These are phyloP conservation scores for Pulveroboletus sp. DNA, from an alignment of 1,284 basidiomycete genomes.

Conservation along the genomic window DNA sequence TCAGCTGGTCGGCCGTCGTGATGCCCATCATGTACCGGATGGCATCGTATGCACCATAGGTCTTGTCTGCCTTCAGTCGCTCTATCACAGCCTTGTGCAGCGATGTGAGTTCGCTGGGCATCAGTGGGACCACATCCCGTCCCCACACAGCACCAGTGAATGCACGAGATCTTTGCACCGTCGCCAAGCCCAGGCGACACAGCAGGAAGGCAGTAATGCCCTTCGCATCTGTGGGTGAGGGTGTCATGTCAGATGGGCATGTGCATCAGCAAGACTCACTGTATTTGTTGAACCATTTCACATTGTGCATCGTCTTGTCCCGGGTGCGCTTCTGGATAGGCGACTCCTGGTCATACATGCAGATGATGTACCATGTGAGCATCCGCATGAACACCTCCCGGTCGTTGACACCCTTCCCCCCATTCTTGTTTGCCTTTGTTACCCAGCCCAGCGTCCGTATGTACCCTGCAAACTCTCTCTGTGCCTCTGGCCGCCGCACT, in stretches of 20 bases:
- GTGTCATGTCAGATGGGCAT: too few relatives aligned
- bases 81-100: neutral
- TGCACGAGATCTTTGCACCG: neutral
- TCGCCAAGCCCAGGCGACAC: neutral
- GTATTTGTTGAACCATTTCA: too few relatives aligned
- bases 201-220: neutral
- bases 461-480: neutral
- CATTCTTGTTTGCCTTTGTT: neutral
- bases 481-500: neutral
- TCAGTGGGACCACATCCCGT: neutral
- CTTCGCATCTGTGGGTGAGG: neutral
- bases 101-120: rapidly evolving
- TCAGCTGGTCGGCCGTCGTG: neutral
- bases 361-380: too few relatives aligned
- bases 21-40: neutral
- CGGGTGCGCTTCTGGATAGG: too few relatives aligned
- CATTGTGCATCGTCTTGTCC: too few relatives aligned
- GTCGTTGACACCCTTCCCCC: neutral
- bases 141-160: neutral
- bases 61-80: neutral
- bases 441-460: neutral
- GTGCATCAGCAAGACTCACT: too few relatives aligned
- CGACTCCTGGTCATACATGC: too few relatives aligned
- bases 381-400: too few relatives aligned
- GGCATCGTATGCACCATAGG: neutral